Base-by-base conservation (phyloP, 352 stramenopile species). In the Globisporangium orthogonon region DNA sequence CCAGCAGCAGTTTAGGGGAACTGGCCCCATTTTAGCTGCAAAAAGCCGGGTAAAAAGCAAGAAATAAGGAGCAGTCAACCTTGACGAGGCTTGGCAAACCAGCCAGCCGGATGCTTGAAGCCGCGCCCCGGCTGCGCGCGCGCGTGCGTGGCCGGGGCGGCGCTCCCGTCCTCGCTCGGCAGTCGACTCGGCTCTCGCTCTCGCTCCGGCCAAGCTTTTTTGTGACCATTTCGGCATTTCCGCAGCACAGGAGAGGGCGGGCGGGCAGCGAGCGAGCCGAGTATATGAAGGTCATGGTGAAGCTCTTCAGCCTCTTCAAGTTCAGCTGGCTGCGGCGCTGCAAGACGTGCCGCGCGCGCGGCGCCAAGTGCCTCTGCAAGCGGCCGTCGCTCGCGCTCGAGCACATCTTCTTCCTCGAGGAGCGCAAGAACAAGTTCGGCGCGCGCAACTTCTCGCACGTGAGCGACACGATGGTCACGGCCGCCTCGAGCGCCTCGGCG, bases 391-490 rank as follows among this genome's bases (percentile, higher is more conserved):
- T 87, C n/a, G 66, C 71, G 61, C 72, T 91, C 17, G 78, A 91
- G 56, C 80, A 88, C 56, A 91, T 91, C 50, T 87, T 90, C 64
- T 89, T 83, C 69, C 73, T 88, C 35, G 80, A 91, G 60, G 80
- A 87, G 63, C 76, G 80, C 57, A 91, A 91, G 74, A 88, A 91
- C 66, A 87, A 86, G 65, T 80, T 73, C 41, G 74, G 78, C 63
- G 76, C 66, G 39, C 78, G 80, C 59, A 91, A 91, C 67, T 91
- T 91, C 57, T 85, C 70, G 62, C 80, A 91, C 62, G 73, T 91
- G 51, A 88, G 76, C 65, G 78, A 91, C 66, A 83, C 78, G 15
- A 72, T 72, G 54, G 66, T 82, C 61, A 74, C 74, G 29, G 63
- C 65, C 52, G 56, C 65, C 29, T 54, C 44, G 15, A 61, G 47